Evolutionary conservation across 1,139 yeast species (phyloP), one percentile per base, ranked within the genome.

Genomic region (Candida labiduridarum): DNA sequence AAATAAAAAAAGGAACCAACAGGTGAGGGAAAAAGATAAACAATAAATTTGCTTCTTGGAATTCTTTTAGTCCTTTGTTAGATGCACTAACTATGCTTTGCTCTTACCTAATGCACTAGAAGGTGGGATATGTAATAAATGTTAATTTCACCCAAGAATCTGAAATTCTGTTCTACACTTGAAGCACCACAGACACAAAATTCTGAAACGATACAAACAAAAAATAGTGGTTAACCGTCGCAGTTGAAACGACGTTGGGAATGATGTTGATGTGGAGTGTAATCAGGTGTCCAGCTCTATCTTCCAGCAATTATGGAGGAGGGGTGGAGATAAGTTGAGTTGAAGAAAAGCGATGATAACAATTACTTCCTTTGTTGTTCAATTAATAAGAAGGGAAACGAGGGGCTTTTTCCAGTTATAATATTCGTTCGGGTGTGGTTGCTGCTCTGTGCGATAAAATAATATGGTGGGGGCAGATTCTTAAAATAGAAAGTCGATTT

Each of bases 161-260:
- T 38, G 29, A 38, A 19, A 38, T 38, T 38, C 15, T 19, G 29
- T 19, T 38, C n/a, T 15, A 9, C 41, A 12, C 29, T 38, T 9
- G 29, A 38, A 38, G n/a, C 29, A 38, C n/a, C 41, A 38, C 41
- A 19, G 41, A n/a, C 41, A 22, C 19, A 27, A 19, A 38, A 38
- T 38, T 38, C 41, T 19, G 41, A 19, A 38, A 38, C 41, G 29
- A 38, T 6, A 38, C 41, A 19, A 11, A 19, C 14, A 12, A 25
- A 12, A 10, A 40, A 40, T 9, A 29, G 12, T 19, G 25, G 25
- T 22, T 22, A 4, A 22, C 25, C 25, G 25, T 22, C 25, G 4
- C 25, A 4, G 25, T 22, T 7, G 25, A 22, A 22, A 22, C 25
- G 25, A 22, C 7, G 7, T 22, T 22, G 4, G 25, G 7, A 4